Percentiles rank a stretch among this genome's conserved stretches.
These are phyloP conservation scores for Globisporangium solare DNA, from an alignment of 352 stramenopile species.

Conservation along the genomic window DNA sequence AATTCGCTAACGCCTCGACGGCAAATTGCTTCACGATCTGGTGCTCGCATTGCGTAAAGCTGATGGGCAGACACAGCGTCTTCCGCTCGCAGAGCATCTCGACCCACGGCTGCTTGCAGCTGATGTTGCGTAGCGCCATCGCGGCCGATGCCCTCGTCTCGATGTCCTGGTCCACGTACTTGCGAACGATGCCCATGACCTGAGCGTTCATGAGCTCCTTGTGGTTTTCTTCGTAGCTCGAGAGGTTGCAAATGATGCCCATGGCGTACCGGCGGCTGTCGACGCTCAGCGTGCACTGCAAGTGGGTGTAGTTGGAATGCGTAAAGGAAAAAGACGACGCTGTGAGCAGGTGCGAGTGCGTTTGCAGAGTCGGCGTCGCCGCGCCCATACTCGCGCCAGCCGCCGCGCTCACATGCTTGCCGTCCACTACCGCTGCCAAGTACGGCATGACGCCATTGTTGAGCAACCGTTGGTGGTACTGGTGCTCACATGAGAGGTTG, in stretches of 20 bases:
- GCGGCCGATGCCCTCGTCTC: conserved; percentile 64
- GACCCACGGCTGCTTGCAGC: conserved; percentile 63
- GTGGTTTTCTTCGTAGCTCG: conserved; percentile 72
- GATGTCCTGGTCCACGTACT: conserved; percentile 63
- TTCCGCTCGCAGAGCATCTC: conserved; percentile 79
- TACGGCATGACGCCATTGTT: conserved; percentile 72
- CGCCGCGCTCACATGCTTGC: conserved; percentile 17
- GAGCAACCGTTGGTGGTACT: conserved; percentile 68
- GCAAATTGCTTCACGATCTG: conserved; percentile 56
- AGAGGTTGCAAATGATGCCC: conserved; percentile 74
- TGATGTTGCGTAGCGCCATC: conserved; percentile 76
- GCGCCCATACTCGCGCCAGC: neutral
- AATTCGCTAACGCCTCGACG: conserved; percentile 66
- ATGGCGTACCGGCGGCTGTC: conserved; percentile 56
- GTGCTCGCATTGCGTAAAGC: conserved; percentile 51
- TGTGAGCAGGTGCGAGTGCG: conserved; percentile 6
- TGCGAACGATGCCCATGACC: conserved; percentile 61
- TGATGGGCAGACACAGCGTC: conserved; percentile 53
- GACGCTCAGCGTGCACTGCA: conserved; percentile 18
- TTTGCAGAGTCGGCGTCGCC: conserved; percentile 1
- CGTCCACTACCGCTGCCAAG: conserved; percentile 42
- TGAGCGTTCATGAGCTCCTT: conserved; percentile 76
- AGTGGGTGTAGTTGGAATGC: conserved; percentile 3
- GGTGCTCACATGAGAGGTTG: conserved; percentile 64
- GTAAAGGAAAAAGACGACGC: conserved; percentile 14